Conservation (phyloP, 768 basidiomycete species). For the Boletus subparvulus region DNA sequence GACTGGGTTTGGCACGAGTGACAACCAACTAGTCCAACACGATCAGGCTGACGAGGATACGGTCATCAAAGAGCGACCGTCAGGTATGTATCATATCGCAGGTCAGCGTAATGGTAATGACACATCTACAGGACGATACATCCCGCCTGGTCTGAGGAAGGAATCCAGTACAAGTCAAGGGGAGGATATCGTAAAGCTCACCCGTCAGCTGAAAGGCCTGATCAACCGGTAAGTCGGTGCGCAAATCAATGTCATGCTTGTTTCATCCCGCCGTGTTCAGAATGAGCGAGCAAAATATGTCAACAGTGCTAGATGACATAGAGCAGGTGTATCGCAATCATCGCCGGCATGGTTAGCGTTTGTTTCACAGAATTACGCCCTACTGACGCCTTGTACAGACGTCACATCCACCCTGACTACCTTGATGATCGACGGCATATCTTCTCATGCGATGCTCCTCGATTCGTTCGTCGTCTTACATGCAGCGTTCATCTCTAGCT, state of each 20-base stretch:
- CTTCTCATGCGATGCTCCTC: conserved; percentile 74
- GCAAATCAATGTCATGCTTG: background rate
- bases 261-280: conserved; percentile 38
- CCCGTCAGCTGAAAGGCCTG: conserved; percentile 78
- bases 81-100: conserved; percentile 12
- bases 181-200: conserved; percentile 55
- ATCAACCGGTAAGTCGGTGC: conserved; percentile 66
- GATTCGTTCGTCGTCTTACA: conserved; percentile 90
- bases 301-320: conserved; percentile 65
- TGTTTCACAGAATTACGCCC: background rate
- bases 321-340: conserved; percentile 77
- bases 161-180: conserved; percentile 38
- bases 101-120: background rate
- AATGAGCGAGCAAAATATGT: conserved; percentile 88
- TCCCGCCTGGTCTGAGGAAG: conserved; percentile 80
- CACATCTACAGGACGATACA: conserved; percentile 49
- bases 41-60: background rate
- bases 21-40: background rate
- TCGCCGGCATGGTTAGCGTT: conserved; percentile 66
- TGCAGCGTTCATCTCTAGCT: conserved; percentile 77
- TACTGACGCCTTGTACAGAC: conserved; percentile 47
- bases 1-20: conserved; percentile 33
- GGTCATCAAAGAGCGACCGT: background rate
- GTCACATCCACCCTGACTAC: conserved; percentile 77
- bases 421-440: conserved; percentile 76